Percentiles rank a stretch among this genome's conserved stretches.
These are phyloP conservation scores for Trametes cingulata DNA, from an alignment of 768 basidiomycete genomes.

Conservation along the genomic window DNA sequence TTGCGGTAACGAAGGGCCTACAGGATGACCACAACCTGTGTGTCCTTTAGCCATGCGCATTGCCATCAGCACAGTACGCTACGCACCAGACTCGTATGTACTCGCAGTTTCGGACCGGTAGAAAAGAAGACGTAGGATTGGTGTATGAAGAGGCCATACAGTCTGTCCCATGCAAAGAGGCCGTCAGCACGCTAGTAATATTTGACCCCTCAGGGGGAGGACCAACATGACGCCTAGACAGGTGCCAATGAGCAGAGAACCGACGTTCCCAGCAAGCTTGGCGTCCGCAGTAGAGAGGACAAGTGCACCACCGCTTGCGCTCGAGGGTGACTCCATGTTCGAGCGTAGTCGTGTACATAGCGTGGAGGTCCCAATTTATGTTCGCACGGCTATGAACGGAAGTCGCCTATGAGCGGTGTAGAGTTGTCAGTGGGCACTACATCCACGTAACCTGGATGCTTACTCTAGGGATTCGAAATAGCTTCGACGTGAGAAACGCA, in stretches of 20 bases:
- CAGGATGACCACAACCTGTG: neutral
- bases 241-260: conserved; percentile 11
- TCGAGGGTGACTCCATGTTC: neutral
- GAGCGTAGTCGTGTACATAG: too few relatives aligned
- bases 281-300: neutral
- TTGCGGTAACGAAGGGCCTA: neutral
- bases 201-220: neutral
- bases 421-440: too few relatives aligned
- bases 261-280: neutral
- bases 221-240: conserved; percentile 13
- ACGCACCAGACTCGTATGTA: neutral
- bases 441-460: too few relatives aligned
- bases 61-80: neutral
- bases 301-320: neutral
- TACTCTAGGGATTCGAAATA: too few relatives aligned
- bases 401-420: too few relatives aligned
- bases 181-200: too few relatives aligned
- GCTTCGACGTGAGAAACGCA: too few relatives aligned
- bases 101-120: neutral
- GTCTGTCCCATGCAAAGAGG: neutral
- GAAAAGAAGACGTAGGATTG: neutral
- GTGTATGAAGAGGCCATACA: conserved; percentile 5
- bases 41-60: neutral
- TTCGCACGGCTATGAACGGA: too few relatives aligned
- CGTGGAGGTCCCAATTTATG: too few relatives aligned